Base-by-base conservation (phyloP, 202 grass and related monocot genomes). In the Cymbopogon flexuosus region DNA sequence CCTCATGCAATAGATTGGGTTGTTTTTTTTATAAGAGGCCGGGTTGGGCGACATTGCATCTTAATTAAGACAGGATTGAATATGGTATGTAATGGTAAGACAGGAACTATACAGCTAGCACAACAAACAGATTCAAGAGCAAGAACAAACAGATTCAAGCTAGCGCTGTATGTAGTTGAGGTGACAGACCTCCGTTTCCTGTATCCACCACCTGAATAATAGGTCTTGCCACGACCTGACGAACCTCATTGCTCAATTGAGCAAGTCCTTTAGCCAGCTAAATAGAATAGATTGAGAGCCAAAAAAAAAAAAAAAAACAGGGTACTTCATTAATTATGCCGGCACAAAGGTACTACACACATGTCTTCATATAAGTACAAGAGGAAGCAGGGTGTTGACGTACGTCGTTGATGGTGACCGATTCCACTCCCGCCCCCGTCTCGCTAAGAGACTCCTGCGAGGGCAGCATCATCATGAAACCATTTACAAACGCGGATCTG, bases 171-270 rank as follows among this genome's bases (percentile, higher is more conserved):
- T 6, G 69, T 23, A 34, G 56, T 59, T 24, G 0, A 57, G 45
- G 40, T 3, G 6, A 64, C 31, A 14, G 22, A 96, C 93, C 88
- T 88, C 76, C 75, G 60, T 81, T 83, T 24, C 58, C 22, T 5
- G 58, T 61, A 29, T 61, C 23, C 22, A 61, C 58, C 3, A 61
- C 58, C 1, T 27, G 22, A 61, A 61, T 27, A 27, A 27, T 27
- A 5, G 10, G 1, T 24, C 10, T 60, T 27, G 22, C 5, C 3
- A 0, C 1, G 0, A 12, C 1, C 3, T 12, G 22, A 23, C 1
- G 8, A 60, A 60, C 0, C 3, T 23, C 57, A 1, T 22, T 24
- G 10, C 0, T 0, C 21, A 60, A 5, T 0, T 10, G 3, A 27
- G 3, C 10, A 10, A 60, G 0, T 59, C 3, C 21, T 11, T 12